Percentiles rank a stretch among this genome's conserved stretches.
phyloP scores from a whole-genome alignment of 345 rosid species.

The Excoecaria cochinchinensis region DNA sequence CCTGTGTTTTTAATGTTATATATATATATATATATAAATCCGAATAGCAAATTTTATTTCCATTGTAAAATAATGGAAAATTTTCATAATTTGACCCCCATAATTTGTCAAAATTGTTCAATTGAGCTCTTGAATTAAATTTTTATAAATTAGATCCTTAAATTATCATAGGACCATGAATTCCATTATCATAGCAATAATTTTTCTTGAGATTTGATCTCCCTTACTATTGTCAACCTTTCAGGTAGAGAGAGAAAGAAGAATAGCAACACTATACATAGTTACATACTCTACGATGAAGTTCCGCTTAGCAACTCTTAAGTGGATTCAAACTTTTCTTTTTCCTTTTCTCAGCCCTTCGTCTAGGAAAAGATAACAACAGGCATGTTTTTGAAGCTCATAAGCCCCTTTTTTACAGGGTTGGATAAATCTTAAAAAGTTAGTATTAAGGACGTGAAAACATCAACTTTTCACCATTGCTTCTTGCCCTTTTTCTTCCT shows the following conservation, averaged over 20 bases:
- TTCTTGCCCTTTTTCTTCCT: conserved; percentile 82
- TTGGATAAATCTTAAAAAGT: conserved; percentile 17
- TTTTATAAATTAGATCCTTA: background rate
- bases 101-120: background rate
- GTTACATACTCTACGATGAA: conserved; percentile 16
- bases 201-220: background rate
- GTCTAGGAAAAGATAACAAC: background rate
- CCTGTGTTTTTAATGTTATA: too few relatives aligned
- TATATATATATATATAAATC: too few relatives aligned
- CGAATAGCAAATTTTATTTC: too few relatives aligned
- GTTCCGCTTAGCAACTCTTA: conserved; percentile 12
- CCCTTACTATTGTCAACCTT: too few relatives aligned
- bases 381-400: conserved; percentile 4
- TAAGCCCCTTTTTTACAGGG: conserved; percentile 3
- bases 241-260: too few relatives aligned
- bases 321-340: background rate
- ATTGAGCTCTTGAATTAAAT: background rate
- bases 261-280: conserved; percentile 10
- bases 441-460: background rate
- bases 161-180: background rate
- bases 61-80: too few relatives aligned
- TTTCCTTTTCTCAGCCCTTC: background rate
- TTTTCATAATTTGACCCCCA: too few relatives aligned
- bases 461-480: conserved; percentile 53
- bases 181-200: background rate